Percentiles rank a stretch among this genome's conserved stretches.
Conservation (phyloP, 208 protist species). For the Trypanosoma cruzi region DNA sequence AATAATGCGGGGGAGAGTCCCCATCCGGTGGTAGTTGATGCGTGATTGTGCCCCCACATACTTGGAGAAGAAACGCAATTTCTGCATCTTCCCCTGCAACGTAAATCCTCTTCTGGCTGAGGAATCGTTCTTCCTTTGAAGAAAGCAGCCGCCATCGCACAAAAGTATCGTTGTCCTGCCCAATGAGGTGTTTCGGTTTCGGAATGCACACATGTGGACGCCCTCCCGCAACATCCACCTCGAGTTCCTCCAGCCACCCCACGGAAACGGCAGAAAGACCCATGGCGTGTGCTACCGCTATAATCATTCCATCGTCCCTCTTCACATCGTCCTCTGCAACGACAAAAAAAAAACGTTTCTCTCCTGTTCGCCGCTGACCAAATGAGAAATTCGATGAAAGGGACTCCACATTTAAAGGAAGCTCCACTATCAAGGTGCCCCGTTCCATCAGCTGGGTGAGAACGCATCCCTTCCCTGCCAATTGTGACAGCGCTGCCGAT, state of each 20-base stretch:
- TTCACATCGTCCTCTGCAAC: slow-evolving; percentile 12
- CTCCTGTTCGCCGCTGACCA: neutral
- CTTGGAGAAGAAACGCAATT: slow-evolving; percentile 16
- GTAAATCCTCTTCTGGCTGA: slow-evolving; percentile 24
- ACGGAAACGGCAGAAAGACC: slow-evolving; percentile 46
- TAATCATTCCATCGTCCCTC: slow-evolving; percentile 1
- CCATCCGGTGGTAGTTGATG: neutral
- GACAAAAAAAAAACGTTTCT: slow-evolving; percentile 8
- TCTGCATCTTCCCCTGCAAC: slow-evolving; percentile 10
- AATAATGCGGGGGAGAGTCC: slow-evolving; percentile 24
- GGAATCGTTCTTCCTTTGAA: slow-evolving; percentile 11
- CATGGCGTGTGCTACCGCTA: slow-evolving; percentile 45
- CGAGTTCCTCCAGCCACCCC: slow-evolving; percentile 34
- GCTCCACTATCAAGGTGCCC: neutral
- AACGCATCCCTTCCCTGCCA: neutral
- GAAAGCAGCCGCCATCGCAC: slow-evolving; percentile 11
- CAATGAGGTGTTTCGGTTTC: slow-evolving; percentile 4
- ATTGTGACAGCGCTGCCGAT: neutral
- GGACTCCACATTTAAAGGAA: slow-evolving; percentile 3
- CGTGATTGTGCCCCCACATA: slow-evolving; percentile 20
- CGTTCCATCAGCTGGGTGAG: neutral
- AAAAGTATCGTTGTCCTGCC: neutral
- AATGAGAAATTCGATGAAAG: neutral
- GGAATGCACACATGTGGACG: slow-evolving; percentile 1
- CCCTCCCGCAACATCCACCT: neutral